These are phyloP conservation scores for Casaregolazyma suthepensis DNA, from an alignment of 1,139 yeast genomes.

Conservation along the genomic window DNA sequence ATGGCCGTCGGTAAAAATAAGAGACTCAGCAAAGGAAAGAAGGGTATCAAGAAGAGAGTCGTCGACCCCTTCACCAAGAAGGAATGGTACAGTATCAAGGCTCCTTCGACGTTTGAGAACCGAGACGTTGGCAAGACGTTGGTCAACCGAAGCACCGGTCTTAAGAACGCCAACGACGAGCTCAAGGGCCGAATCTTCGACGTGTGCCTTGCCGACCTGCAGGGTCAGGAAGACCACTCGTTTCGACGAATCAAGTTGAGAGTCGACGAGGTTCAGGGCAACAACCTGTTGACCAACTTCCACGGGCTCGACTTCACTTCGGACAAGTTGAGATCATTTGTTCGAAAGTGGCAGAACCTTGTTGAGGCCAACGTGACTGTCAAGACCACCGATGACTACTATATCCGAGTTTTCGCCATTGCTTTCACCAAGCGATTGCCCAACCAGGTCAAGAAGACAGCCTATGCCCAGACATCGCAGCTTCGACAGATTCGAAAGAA, in stretches of 20 bases:
- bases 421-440: slow-evolving; percentile 90
- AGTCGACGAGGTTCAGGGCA: slow-evolving; percentile 91
- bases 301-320: slow-evolving; percentile 91
- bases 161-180: slow-evolving; percentile 85
- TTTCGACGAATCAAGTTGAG: slow-evolving; percentile 85
- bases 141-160: slow-evolving; percentile 91
- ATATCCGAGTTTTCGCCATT: slow-evolving; percentile 80
- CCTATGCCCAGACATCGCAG: slow-evolving; percentile 87
- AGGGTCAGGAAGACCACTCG: slow-evolving; percentile 89
- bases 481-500: slow-evolving; percentile 83
- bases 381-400: slow-evolving; percentile 88
- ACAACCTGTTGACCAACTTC: slow-evolving; percentile 89
- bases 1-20: slow-evolving; percentile 97
- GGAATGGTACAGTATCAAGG: slow-evolving; percentile 94
- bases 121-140: slow-evolving; percentile 92
- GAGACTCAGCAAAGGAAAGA: slow-evolving; percentile 95
- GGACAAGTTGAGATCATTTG: slow-evolving; percentile 84
- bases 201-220: slow-evolving; percentile 82
- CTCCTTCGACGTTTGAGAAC: slow-evolving; percentile 91
- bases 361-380: slow-evolving; percentile 89
- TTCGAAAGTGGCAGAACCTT: slow-evolving; percentile 90
- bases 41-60: slow-evolving; percentile 92
- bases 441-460: slow-evolving; percentile 85
- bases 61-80: slow-evolving; percentile 94
- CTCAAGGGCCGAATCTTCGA: slow-evolving; percentile 88